Evolutionary conservation across 2,329 filamentous ascomycete species (phyloP), one percentile per base, ranked within the genome.

Genomic region (Colletotrichum sp.): DNA sequence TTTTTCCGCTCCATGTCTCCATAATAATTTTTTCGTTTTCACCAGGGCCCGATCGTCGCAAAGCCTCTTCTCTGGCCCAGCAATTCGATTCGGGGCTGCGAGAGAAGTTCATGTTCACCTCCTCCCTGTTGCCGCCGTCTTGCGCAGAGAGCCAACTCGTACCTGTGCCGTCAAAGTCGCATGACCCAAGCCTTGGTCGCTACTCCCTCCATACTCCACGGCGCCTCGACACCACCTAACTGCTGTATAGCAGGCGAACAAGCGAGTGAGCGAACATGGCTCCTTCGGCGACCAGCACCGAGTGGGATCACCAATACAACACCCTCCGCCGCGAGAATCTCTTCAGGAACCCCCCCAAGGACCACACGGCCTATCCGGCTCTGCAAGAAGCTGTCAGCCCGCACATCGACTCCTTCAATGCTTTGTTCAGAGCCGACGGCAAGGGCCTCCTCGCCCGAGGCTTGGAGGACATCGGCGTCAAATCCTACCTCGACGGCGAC

Each of bases 361-460:
- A 99, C 83, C 94, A 92, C 80, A 94, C 94, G 12, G 95, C 96
- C 75, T 99, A 98, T 82, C 97, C 97, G 16, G 91, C 94, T 26
- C 92, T 99, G 64, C 94, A 96, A 81, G 91, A 91, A 77, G 95
- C 96, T n/a, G 93, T 99, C 76, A 90, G 95, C 79, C 97, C 97
- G 66, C 97, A 99, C 85, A 94, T 99, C 80, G 93, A 98, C 82
- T 97, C 97, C 8, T 99, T 98, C 91, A 98, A 99, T 88, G 93
- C 93, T 68, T 90, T 99, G 64, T 98, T 98, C 83, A 91, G 93
- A 36, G 89, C 90, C 74, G 90, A 93, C 85, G 95, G 95, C 66
- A 86, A 85, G 78, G 85, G 88, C 59, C 83, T 92, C 74, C 82
- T 99, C 70, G 91, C 94, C 66, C 93, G 95, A 78, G 96, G 91